A percentile compares a stretch with the other conserved stretches of the same genome.
Evolutionary conservation across 208 protist genomes (phyloP).

Genomic region (Crithidia mellificae): DNA sequence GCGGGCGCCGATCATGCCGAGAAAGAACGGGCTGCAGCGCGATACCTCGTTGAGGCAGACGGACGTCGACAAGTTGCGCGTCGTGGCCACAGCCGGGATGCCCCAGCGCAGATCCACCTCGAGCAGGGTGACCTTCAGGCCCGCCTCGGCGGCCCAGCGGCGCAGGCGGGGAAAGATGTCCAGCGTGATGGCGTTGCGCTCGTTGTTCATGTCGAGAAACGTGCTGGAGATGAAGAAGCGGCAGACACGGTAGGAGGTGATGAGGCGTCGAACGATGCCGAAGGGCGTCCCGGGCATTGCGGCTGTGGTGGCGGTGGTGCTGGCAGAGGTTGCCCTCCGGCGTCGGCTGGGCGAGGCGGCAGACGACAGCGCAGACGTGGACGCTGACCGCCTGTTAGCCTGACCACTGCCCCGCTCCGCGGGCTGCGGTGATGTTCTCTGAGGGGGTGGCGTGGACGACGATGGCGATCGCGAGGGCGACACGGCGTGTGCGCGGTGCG

Average conservation of each 20-base stretch:
- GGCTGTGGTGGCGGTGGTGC: not conserved
- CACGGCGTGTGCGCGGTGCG: no score
- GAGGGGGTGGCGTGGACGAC: no score
- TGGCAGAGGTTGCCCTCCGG: not conserved
- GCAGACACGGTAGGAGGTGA: constrained; percentile 55
- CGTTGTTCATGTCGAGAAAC: constrained; percentile 97
- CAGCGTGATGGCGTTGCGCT: constrained; percentile 92
- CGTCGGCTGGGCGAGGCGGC: not conserved
- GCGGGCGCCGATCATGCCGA: constrained; percentile 90
- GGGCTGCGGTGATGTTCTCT: no score
- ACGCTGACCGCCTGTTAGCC: no score
- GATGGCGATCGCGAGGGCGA: no score
- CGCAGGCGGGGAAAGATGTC: constrained; percentile 93
- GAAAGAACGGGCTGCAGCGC: constrained; percentile 93
- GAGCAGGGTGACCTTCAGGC: constrained; percentile 73
- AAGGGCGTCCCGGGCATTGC: not conserved
- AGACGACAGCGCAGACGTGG: no score
- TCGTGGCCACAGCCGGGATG: constrained; percentile 84
- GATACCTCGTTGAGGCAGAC: constrained; percentile 95
- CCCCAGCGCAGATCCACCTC: constrained; percentile 97
- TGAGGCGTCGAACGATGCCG: constrained; percentile 22
- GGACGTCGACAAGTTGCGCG: constrained; percentile 72
- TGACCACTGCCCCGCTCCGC: no score
- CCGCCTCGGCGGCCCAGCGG: constrained; percentile 60
- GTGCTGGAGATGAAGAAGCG: constrained; percentile 96